phyloP scores from a whole-genome alignment of 164 flowering plant species.

The Nymphaea colorata region DNA sequence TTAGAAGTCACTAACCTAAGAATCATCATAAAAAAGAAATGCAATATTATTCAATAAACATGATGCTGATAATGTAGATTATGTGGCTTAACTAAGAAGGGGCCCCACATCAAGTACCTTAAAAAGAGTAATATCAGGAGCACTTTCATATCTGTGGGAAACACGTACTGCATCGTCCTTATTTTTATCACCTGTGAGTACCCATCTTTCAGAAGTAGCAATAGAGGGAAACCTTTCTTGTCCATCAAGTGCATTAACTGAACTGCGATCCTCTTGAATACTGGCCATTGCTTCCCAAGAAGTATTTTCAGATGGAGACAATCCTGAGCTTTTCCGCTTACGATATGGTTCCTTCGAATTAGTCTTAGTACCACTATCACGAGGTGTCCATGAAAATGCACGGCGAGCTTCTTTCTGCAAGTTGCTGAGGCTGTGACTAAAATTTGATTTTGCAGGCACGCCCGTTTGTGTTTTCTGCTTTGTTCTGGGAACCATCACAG shows the following conservation, averaged over 20 bases:
- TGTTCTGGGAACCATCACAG: slow-evolving; percentile 49
- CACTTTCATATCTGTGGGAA: slow-evolving; percentile 85
- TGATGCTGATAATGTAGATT: neutral
- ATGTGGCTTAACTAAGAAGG: too few relatives aligned
- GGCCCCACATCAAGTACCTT: slow-evolving; percentile 42
- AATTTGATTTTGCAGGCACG: slow-evolving; percentile 51
- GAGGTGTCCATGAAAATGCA: slow-evolving; percentile 94
- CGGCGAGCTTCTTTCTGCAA: slow-evolving; percentile 94
- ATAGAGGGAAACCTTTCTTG: slow-evolving; percentile 86
- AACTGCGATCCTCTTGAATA: slow-evolving; percentile 71
- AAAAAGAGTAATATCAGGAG: slow-evolving; percentile 87
- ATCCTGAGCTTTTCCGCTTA: slow-evolving; percentile 90
- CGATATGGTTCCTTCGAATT: slow-evolving; percentile 70
- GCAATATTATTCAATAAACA: neutral
- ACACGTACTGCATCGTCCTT: slow-evolving; percentile 86
- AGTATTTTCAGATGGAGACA: slow-evolving; percentile 67
- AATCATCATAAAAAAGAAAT: neutral
- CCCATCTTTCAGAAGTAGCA: slow-evolving; percentile 85
- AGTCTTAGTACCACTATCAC: slow-evolving; percentile 54
- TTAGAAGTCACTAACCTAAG: slow-evolving; percentile 3
- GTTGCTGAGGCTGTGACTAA: slow-evolving; percentile 71
- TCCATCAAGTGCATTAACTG: slow-evolving; percentile 56
- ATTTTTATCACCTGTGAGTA: slow-evolving; percentile 70
- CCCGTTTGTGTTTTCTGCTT: slow-evolving; percentile 59
- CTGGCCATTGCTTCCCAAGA: slow-evolving; percentile 97